Percentiles rank a stretch among this genome's conserved stretches.
Evolutionary conservation across 2,329 filamentous ascomycete species (phyloP).

Genomic region (Arthrocladium fulminans): DNA sequence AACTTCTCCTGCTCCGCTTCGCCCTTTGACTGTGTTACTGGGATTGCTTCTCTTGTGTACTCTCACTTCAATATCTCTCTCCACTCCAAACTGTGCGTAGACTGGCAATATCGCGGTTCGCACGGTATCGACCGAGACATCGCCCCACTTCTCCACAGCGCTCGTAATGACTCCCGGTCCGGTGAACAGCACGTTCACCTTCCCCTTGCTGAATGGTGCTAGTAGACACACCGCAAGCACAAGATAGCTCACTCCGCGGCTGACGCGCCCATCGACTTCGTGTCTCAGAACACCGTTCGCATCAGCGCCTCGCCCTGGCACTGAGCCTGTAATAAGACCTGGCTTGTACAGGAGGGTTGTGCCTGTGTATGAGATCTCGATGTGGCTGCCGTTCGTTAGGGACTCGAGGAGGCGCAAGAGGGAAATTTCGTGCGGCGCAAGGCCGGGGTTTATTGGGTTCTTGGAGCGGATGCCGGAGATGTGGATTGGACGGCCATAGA

Average conservation of each 20-base stretch:
- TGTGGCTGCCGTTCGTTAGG: constrained; percentile 86
- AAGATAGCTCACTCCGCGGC: constrained; percentile 82
- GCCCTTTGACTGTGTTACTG: constrained; percentile 53
- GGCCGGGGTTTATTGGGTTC: constrained; percentile 76
- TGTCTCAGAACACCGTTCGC: constrained; percentile 69
- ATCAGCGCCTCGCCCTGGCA: constrained; percentile 63
- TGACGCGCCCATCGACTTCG: constrained; percentile 66
- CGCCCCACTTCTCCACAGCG: constrained; percentile 64
- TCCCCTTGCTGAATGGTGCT: constrained; percentile 84
- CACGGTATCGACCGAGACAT: constrained; percentile 87
- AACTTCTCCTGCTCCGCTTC: constrained; percentile 82
- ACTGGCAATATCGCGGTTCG: constrained; percentile 85
- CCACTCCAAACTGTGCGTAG: constrained; percentile 84
- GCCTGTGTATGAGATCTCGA: constrained; percentile 94
- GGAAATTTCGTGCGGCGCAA: constrained; percentile 87
- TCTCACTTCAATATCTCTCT: constrained; percentile 72
- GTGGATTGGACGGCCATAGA: constrained; percentile 80
- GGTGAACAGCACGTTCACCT: constrained; percentile 81
- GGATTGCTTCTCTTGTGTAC: constrained; percentile 73
- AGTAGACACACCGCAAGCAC: constrained; percentile 80
- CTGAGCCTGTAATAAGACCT: constrained; percentile 79
- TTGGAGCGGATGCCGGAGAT: constrained; percentile 88
- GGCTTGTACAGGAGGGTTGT: constrained; percentile 88
- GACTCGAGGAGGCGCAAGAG: constrained; percentile 90
- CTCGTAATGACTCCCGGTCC: constrained; percentile 90